phyloP scores from a whole-genome alignment of 148 eudicot genomes.

The Amaranthus cruentus region DNA sequence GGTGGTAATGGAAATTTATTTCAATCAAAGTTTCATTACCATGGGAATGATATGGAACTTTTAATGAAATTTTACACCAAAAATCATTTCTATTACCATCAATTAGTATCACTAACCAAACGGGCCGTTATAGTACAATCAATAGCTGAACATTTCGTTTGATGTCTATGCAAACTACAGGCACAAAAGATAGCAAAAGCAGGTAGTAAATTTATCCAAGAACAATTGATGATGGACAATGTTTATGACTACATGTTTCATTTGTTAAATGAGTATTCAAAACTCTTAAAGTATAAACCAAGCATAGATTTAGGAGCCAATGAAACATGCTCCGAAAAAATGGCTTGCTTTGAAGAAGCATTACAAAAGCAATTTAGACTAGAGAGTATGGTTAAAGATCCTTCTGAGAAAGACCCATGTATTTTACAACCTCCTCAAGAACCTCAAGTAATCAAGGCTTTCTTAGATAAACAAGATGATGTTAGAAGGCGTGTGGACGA shows the following conservation, averaged over 20 bases:
- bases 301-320: slow-evolving; percentile 28
- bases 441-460: slow-evolving; percentile 25
- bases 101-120: no score
- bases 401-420: slow-evolving; percentile 32
- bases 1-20: no score
- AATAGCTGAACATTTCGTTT: no score
- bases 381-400: slow-evolving; percentile 30
- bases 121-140: no score
- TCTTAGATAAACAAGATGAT: slow-evolving; percentile 28
- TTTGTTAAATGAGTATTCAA: slow-evolving; percentile 38
- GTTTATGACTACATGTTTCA: slow-evolving; percentile 56
- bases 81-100: no score
- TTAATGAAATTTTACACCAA: no score
- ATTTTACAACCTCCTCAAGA: slow-evolving; percentile 31
- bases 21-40: no score
- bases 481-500: slow-evolving; percentile 30
- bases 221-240: slow-evolving; percentile 39
- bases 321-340: slow-evolving; percentile 36
- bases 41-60: no score
- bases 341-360: slow-evolving; percentile 39
- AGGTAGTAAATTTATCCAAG: slow-evolving; percentile 32
- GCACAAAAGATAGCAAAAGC: slow-evolving; percentile 38
- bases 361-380: slow-evolving; percentile 26
- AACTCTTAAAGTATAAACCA: slow-evolving; percentile 42
- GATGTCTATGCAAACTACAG: slow-evolving; percentile 15